Evolutionary conservation across 1,284 basidiomycete genomes (phyloP), one percentile per base, ranked within the genome.

Genomic region (Amylostereum areolatum): DNA sequence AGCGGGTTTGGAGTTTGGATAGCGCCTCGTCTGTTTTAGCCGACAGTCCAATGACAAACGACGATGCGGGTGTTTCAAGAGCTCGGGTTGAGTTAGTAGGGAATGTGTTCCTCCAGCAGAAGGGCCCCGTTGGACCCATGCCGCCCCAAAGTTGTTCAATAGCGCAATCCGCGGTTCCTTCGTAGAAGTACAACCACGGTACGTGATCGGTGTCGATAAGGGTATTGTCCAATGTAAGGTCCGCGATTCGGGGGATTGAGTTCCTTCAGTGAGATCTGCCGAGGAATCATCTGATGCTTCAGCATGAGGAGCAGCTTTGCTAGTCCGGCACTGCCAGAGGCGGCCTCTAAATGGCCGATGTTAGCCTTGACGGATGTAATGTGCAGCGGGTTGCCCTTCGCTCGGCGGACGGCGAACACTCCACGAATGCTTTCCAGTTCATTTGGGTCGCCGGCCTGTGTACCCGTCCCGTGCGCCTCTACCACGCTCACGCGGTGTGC

Each of bases 301-400:
- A 89, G 57, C 85, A 88, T 88, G 41, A 88, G 64, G 29, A 89
- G 62, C 35, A 87, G 66, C 55, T 89, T 89, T 12, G 80, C 83
- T 3, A 89, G 72, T 18, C 83, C 78, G 7, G 81, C 81, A 5
- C 80, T 77, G 1, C 85, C 86, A 24, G 83, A 86, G 6, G 86
- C 85, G 1, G 85, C 83, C 59, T 87, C 86, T 3, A 84, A 66
- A 58, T 89, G 85, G 0, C 86, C 85, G 31, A 87, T 77, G 58
- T 85, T 87, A 10, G 76, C 81, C 55, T 88, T 89, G 55, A 87
- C 66, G 1, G 81, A 83, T 7, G 81, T 82, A 32, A 88, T 64
- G 53, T 84, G 75, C 24, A 89, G 73, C 7, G 77, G 75, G 51
- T 81, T 80, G 45, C 65, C 60, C 30, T 59, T 40, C 1, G 62